Evolutionary conservation across 768 basidiomycete genomes (phyloP).

Genomic region (Termitomyces sp.): DNA sequence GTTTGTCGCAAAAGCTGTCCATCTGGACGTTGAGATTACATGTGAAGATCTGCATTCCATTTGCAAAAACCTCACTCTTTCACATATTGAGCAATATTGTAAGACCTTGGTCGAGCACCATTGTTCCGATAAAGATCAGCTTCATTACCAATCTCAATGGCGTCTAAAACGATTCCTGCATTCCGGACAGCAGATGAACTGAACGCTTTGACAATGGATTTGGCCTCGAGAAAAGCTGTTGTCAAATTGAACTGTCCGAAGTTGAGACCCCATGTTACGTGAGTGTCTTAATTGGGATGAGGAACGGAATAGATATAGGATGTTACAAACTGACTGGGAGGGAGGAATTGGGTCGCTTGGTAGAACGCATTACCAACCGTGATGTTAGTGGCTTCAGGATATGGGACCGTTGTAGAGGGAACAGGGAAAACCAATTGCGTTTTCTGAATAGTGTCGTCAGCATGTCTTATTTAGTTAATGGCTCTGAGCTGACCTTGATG

Average conservation of each 20-base stretch:
- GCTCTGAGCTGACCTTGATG: conserved; percentile 32
- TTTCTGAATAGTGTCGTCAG: neutral
- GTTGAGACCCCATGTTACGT: conserved; percentile 66
- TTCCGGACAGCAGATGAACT: conserved; percentile 27
- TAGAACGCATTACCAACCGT: conserved; percentile 56
- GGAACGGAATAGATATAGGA: neutral
- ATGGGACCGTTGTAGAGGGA: conserved; percentile 43
- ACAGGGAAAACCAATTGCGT: conserved; percentile 43
- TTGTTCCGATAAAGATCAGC: conserved; percentile 50
- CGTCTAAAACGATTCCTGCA: conserved; percentile 45
- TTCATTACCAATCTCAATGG: conserved; percentile 60
- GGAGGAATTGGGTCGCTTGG: conserved; percentile 17
- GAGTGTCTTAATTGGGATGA: conserved; percentile 36
- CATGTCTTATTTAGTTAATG: neutral
- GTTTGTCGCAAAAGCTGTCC: conserved; percentile 37
- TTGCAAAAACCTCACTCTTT: conserved; percentile 33
- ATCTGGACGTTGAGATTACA: neutral
- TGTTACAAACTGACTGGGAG: conserved; percentile 7
- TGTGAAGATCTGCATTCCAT: neutral
- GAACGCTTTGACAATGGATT: conserved; percentile 48
- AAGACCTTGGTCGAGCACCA: conserved; percentile 34
- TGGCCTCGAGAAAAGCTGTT: conserved; percentile 40
- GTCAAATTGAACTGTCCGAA: conserved; percentile 51
- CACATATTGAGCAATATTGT: conserved; percentile 40
- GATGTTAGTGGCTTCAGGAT: conserved; percentile 61